Conservation (phyloP, 2,329 filamentous ascomycete species). For the Endoconidiophora polonica region DNA sequence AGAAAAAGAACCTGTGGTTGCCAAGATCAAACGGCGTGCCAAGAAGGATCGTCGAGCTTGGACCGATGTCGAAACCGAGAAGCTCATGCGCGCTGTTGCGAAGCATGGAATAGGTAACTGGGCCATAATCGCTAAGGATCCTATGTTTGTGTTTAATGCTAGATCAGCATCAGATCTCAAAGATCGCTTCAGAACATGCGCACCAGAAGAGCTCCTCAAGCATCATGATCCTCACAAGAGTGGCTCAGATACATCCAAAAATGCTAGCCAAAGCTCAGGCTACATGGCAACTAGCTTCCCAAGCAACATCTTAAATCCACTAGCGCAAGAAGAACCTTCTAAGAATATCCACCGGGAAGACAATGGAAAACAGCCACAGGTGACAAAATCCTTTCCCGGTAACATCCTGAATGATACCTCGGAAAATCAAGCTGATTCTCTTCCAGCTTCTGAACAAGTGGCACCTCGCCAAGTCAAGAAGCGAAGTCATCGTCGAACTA, state of each 20-base stretch:
- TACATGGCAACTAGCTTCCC: neutral
- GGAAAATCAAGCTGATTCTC: neutral
- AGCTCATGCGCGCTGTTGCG: constrained; percentile 42
- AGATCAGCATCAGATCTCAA: constrained; percentile 47
- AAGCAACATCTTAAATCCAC: constrained; percentile 9
- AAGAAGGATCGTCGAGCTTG: constrained; percentile 44
- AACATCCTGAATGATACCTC: constrained; percentile 17
- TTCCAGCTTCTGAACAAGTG: too few relatives aligned
- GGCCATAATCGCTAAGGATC: constrained; percentile 46
- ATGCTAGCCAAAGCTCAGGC: neutral
- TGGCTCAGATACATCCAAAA: constrained; percentile 16
- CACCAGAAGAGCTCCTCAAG: constrained; percentile 37
- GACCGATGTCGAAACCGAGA: constrained; percentile 48
- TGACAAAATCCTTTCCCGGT: constrained; percentile 3
- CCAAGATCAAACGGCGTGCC: constrained; percentile 29
- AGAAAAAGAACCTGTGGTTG: too few relatives aligned
- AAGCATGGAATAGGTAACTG: constrained; percentile 49
- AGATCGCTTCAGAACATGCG: constrained; percentile 50
- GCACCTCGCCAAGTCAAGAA: constrained; percentile 29
- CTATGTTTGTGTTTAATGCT: constrained; percentile 42
- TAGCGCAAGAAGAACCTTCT: constrained; percentile 2
- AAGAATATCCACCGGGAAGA: neutral
- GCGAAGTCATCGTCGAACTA: constrained; percentile 36
- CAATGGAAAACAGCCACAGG: neutral
- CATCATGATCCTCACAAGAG: neutral